These are phyloP conservation scores for Solanum ossicruentum DNA, from an alignment of 257 asterid genomes.

Conservation along the genomic window DNA sequence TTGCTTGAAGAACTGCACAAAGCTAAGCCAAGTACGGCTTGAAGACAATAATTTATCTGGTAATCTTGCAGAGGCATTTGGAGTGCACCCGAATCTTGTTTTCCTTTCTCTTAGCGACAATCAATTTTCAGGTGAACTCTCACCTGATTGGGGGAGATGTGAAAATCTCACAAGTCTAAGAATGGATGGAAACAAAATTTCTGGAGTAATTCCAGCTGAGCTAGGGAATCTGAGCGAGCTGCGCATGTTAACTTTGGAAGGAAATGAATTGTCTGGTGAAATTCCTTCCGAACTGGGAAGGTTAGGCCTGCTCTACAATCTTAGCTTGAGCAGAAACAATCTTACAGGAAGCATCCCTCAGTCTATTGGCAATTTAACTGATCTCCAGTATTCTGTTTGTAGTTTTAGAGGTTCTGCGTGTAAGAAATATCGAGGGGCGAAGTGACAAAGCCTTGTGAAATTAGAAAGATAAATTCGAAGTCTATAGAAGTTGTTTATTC, in stretches of 20 bases:
- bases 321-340: conserved; percentile 46
- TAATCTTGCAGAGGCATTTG: conserved; percentile 43
- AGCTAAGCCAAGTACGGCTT: conserved; percentile 30
- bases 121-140: conserved; percentile 42
- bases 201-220: conserved; percentile 65
- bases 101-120: conserved; percentile 40
- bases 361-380: conserved; percentile 24
- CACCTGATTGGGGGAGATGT: conserved; percentile 46
- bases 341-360: conserved; percentile 56
- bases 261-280: conserved; percentile 49
- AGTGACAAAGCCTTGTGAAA: neutral
- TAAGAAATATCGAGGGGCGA: neutral
- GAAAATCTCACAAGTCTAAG: conserved; percentile 34
- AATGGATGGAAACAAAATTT: conserved; percentile 33
- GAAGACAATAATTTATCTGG: conserved; percentile 59
- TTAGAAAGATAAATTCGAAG: neutral
- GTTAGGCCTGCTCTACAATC: conserved; percentile 17
- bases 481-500: neutral
- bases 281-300: conserved; percentile 47
- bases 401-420: neutral
- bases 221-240: conserved; percentile 47
- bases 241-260: conserved; percentile 33
- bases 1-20: conserved; percentile 56
- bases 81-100: conserved; percentile 40
- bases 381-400: conserved; percentile 13